phyloP scores from a whole-genome alignment of 805 yeast species.

The Teunomyces stri region DNA sequence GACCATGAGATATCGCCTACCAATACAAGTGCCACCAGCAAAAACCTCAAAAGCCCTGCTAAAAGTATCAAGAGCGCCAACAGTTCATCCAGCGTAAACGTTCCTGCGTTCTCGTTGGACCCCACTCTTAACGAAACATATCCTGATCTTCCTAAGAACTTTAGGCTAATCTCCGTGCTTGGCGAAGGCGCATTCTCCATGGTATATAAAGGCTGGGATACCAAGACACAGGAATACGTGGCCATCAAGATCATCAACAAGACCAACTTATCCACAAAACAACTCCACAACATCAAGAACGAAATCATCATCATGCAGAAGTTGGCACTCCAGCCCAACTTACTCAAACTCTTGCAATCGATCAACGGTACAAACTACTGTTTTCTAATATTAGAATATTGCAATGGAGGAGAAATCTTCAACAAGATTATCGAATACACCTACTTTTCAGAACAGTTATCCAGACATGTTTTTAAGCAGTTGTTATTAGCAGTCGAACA shows the following conservation, averaged over 20 bases:
- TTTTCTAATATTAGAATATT: slow-evolving; percentile 64
- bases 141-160: slow-evolving; percentile 28
- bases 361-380: slow-evolving; percentile 53
- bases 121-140: slow-evolving; percentile 10
- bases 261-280: slow-evolving; percentile 48
- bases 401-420: slow-evolving; percentile 78
- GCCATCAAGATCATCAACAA: slow-evolving; percentile 80
- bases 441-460: slow-evolving; percentile 68
- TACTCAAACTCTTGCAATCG: slow-evolving; percentile 54
- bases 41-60: not conserved
- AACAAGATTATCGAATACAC: slow-evolving; percentile 77
- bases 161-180: slow-evolving; percentile 32
- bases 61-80: slow-evolving; percentile 1
- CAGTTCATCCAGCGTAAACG: not conserved
- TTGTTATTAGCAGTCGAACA: slow-evolving; percentile 69
- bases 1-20: not conserved
- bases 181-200: slow-evolving; percentile 92
- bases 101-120: slow-evolving; percentile 8
- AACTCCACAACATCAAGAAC: slow-evolving; percentile 57
- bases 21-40: not conserved
- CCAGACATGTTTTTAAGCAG: slow-evolving; percentile 71
- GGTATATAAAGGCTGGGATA: slow-evolving; percentile 70
- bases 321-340: slow-evolving; percentile 45
- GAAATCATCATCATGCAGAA: slow-evolving; percentile 75
- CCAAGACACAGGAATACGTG: slow-evolving; percentile 41